Evolutionary conservation across 1,139 yeast genomes (phyloP), one percentile per base, ranked within the genome.

Genomic region (Hansenula sp.): DNA sequence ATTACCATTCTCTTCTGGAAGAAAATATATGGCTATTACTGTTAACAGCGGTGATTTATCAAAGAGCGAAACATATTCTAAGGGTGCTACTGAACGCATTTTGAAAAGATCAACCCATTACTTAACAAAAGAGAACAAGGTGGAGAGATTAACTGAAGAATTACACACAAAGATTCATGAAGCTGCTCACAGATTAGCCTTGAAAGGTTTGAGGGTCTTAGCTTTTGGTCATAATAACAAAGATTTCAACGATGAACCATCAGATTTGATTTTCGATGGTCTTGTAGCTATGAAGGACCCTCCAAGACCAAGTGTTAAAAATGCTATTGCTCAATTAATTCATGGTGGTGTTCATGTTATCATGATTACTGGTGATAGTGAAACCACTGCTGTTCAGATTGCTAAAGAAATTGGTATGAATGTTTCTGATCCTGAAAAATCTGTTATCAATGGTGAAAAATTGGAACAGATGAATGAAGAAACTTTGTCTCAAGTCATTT

Each of bases 291-390:
- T 93, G 95, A 88, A 88, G 55, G 98, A 93, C 66, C 99, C 99
- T 12, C 99, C 98, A 45, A 78, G 98, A 59, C 84, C 91, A 10
- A 82, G 84, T 48, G 97, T 90, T 6, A 76, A 78, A 42, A 70
- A 74, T 45, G 83, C 96, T 2, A 77, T 93, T 48, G 76, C 86
- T 16, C 71, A 80, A 50, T 73, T 93, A 49, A 75, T 89, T 74
- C 81, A 81, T 58, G 96, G 97, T 49, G 96, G 98, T 42, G 98
- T 93, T 35, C 95, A 89, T 61, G 90, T 93, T 15, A 86, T 93
- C 42, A 93, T 93, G 98, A 91, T 93, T 54, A 93, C 99, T 17
- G 99, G 99, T 54, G 99, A 93, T 65, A 79, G 91, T 38, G 96
- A 91, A 53, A 80, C 85, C 11, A 93, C 99, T n/a, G 99, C 98